These are phyloP conservation scores for Nakaseomyces delphensis DNA, from an alignment of 1,139 yeast genomes.

Conservation along the genomic window DNA sequence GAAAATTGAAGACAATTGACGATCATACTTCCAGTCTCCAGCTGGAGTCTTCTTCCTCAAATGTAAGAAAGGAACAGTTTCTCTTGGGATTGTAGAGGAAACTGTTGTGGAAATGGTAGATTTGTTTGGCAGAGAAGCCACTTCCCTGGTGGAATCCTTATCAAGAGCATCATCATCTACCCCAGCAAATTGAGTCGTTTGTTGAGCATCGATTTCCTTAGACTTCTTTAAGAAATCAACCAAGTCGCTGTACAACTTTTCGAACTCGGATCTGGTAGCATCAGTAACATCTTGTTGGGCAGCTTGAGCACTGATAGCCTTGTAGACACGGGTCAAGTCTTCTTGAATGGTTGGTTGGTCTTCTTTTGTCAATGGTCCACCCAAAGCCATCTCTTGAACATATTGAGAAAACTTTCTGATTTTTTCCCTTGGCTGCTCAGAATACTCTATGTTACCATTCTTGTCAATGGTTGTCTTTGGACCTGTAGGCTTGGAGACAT, in stretches of 20 bases:
- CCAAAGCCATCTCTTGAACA: conserved; percentile 93
- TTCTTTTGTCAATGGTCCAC: conserved; percentile 69
- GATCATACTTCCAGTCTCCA: conserved; percentile 81
- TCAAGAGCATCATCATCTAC: conserved; percentile 37
- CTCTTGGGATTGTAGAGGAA: conserved; percentile 64
- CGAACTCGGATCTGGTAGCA: conserved; percentile 65
- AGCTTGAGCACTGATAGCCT: conserved; percentile 65
- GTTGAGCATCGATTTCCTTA: conserved; percentile 48
- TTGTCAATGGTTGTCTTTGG: conserved; percentile 84
- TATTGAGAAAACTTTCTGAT: conserved; percentile 94
- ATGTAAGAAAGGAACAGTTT: conserved; percentile 91
- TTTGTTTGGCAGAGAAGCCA: conserved; percentile 70
- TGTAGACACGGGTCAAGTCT: conserved; percentile 77
- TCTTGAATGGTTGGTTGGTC: conserved; percentile 67
- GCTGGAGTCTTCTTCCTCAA: conserved; percentile 65
- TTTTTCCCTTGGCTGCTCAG: conserved; percentile 79
- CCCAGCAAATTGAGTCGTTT: conserved; percentile 35
- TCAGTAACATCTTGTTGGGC: conserved; percentile 37
- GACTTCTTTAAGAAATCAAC: conserved; percentile 63
- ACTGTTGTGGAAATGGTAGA: conserved; percentile 65
- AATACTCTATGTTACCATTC: conserved; percentile 78
- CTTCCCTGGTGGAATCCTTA: conserved; percentile 64
- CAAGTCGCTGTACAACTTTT: conserved; percentile 69
- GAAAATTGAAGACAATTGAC: conserved; percentile 63
- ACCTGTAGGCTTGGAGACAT: conserved; percentile 87